Evolutionary conservation across 169 alveolate species (phyloP).

Genomic region (Plasmodium adleri): DNA sequence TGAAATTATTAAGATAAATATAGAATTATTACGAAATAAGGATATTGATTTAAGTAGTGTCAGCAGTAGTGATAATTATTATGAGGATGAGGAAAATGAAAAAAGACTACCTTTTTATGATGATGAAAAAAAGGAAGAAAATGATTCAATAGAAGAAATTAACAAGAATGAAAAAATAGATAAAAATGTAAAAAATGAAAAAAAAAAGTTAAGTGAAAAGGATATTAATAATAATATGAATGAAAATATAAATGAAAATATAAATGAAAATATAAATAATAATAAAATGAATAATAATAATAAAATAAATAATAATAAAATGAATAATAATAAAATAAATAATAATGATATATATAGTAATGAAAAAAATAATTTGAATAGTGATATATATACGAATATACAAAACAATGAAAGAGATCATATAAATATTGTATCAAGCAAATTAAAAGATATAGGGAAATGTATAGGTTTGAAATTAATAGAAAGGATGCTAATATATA

Average conservation of each 20-base stretch:
- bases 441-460: conserved; percentile 58
- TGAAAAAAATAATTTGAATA: background rate
- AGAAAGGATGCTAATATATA: conserved; percentile 44
- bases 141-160: background rate
- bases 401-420: background rate
- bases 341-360: background rate
- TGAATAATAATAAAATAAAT: background rate
- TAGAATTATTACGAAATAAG: conserved; percentile 16
- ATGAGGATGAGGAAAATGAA: background rate
- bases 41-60: conserved; percentile 20
- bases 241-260: background rate
- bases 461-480: conserved; percentile 45
- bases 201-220: background rate
- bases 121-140: background rate
- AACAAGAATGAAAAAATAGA: background rate
- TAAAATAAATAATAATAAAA: background rate
- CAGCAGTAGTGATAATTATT: background rate
- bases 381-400: background rate
- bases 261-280: background rate
- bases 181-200: background rate
- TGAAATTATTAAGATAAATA: conserved; percentile 53
- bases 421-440: conserved; percentile 12
- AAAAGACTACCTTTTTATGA: conserved; percentile 11
- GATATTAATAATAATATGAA: background rate
- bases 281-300: background rate